Conservation (phyloP, 768 basidiomycete genomes). For the Termitomyces sp. region DNA sequence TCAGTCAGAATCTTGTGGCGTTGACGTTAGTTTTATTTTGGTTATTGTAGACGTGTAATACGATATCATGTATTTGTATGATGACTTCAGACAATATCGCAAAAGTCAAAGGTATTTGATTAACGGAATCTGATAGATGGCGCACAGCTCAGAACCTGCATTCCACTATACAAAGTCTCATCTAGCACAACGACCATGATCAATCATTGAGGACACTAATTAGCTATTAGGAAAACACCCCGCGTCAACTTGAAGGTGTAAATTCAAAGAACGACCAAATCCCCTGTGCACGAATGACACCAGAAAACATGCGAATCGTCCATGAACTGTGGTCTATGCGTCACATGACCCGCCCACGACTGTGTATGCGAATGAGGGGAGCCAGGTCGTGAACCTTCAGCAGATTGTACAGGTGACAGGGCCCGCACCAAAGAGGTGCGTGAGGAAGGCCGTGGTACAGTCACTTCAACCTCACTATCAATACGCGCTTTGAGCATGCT, state of each 20-base stretch:
- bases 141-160: not conserved
- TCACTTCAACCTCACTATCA: slow-evolving; percentile 65
- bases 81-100: not conserved
- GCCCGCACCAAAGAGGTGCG: slow-evolving; percentile 30
- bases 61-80: not conserved
- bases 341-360: slow-evolving; percentile 14
- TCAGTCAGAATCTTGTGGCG: not conserved
- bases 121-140: not conserved
- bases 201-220: not conserved
- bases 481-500: slow-evolving; percentile 91
- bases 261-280: slow-evolving; percentile 71
- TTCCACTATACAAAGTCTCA: not conserved
- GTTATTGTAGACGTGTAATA: not conserved
- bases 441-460: slow-evolving; percentile 41
- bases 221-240: not conserved
- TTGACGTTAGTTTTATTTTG: not conserved
- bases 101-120: not conserved
- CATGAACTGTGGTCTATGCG: slow-evolving; percentile 67
- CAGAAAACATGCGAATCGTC: slow-evolving; percentile 90
- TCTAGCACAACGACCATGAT: not conserved
- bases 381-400: slow-evolving; percentile 22
- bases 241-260: not conserved
- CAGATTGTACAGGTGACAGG: slow-evolving; percentile 51
- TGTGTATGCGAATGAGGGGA: slow-evolving; percentile 21
- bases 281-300: slow-evolving; percentile 81